Base-by-base conservation (phyloP, 225 moss, liverwort and hornwort genomes). In the Anthoceros angustus region DNA sequence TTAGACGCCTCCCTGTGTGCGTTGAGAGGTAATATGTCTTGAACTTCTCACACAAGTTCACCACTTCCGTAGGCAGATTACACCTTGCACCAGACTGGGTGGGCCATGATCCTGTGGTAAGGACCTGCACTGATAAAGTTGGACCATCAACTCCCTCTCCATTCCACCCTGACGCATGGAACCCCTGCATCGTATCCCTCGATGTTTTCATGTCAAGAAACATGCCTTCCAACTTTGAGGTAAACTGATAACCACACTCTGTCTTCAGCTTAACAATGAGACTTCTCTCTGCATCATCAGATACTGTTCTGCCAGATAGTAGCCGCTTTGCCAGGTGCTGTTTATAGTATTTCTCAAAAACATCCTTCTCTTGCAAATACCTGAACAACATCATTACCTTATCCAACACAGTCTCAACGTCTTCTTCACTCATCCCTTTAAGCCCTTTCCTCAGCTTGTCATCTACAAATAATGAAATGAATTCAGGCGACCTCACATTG, bases 191-290 rank as follows among this genome's bases (percentile, higher is more conserved):
- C 7, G 55, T 55, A 20, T 55, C 55, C n/a, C 55, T 55, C 8
- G 55, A 55, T n/a, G 55, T 55, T n/a, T 55, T 55, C 55, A 55
- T 55, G n/a, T 55, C 55, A 5, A 55, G 55, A 55, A 55, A 55
- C 55, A 55, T 55, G 14, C 55, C 55, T 55, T 55, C 55, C 55
- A 55, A 55, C 55, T 55, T 55, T 55, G 55, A 55, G 55, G 55
- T 55, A n/a, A 55, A 55, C 55, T 55, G 55, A 55, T 55, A 55
- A 55, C 55, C 55, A 55, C 55, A 55, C 55, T 55, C 55, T 9
- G 55, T 55, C 23, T 55, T 55, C 7, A 55, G 55, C 18, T 55
- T 55, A 0, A 55, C 55, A 20, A 55, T 55, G 23, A 55, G 55
- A 55, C 55, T 55, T 55, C 55, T 55, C 55, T 55, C 55, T 55